Evolutionary conservation across 495 filamentous ascomycete genomes (phyloP), one percentile per base, ranked within the genome.

Genomic region (Aspergillus avenaceus): DNA sequence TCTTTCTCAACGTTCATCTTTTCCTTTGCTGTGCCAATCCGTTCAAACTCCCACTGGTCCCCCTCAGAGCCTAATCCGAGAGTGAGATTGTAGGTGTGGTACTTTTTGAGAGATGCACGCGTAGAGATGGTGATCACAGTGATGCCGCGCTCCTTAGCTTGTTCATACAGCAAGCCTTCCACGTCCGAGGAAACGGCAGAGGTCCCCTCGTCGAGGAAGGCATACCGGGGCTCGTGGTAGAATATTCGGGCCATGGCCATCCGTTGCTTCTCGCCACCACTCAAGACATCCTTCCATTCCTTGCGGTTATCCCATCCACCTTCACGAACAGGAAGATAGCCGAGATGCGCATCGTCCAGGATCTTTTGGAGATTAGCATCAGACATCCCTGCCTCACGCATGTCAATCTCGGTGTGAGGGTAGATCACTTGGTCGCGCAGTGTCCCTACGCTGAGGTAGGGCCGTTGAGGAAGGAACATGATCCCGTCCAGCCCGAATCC

Each of bases 401-500:
- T 97, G 52, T 97, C 95, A 18, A 91, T 77, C 64, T 91, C 92
- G 9, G 86, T 91, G 56, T 97, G 91, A 2, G 95, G 95, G 53
- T 99, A 99, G 66, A 97, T 96, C 50, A 99, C 91, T 66, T 99
- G 95, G 54, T 99, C 95, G 7, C 92, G 82, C 7, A 99, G 76
- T 4, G 95, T 99, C n/a, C 95, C 95, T 29, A 92, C 85, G 62
- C 85, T 90, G 16, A 97, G 80, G 61, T 99, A 99, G 0, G 92
- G 90, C 11, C 91, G 79, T 64, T 99, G 95, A 1, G 95, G 91
- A 32, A 97, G 82, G 74, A 97, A 96, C 91, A 99, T 97, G 69
- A 97, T 90, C 34, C 95, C 95, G 47, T 95, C 91, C 50, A 86
- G 74, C 22, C 91, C 93, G 23, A 84, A 78, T 16, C 70, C 76